A percentile compares a stretch with the other conserved stretches of the same genome.
phyloP scores from a whole-genome alignment of 331 rosid genomes.

The Quercus lobata region DNA sequence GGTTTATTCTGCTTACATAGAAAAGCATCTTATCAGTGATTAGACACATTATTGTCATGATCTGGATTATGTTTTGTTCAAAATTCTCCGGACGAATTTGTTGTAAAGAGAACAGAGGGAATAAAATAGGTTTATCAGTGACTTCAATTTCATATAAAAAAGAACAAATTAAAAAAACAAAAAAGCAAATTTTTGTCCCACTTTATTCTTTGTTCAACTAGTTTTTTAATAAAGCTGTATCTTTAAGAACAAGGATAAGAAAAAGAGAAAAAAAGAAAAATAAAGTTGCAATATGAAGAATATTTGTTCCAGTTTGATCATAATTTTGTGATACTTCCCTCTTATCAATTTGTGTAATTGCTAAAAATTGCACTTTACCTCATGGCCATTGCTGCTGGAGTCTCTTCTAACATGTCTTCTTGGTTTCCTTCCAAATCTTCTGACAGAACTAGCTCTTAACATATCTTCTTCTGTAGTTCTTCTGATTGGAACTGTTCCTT shows the following conservation, averaged over 20 bases:
- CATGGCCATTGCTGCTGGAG: slow-evolving; percentile 78
- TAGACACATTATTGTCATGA: background rate
- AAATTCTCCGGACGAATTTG: background rate
- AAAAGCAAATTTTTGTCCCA: slow-evolving; percentile 12
- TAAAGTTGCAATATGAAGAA: background rate
- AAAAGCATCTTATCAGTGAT: background rate
- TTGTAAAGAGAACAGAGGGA: background rate
- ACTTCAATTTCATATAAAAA: slow-evolving; percentile 8
- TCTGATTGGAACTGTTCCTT: slow-evolving; percentile 89
- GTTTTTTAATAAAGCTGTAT: background rate
- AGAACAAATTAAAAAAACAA: background rate
- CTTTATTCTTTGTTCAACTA: background rate
- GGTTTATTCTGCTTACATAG: background rate
- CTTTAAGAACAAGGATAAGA: background rate
- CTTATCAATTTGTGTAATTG: background rate
- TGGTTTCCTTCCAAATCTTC: slow-evolving; percentile 69
- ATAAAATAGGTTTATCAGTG: slow-evolving; percentile 8
- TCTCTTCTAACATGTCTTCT: slow-evolving; percentile 65
- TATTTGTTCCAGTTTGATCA: background rate
- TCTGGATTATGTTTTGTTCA: background rate
- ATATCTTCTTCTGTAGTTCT: slow-evolving; percentile 77
- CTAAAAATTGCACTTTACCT: slow-evolving; percentile 43
- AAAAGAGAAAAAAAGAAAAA: background rate
- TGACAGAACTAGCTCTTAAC: slow-evolving; percentile 66
- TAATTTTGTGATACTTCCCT: background rate